Base-by-base conservation (phyloP, 208 protist species). In the Acanthamoeba castellanii region DNA sequence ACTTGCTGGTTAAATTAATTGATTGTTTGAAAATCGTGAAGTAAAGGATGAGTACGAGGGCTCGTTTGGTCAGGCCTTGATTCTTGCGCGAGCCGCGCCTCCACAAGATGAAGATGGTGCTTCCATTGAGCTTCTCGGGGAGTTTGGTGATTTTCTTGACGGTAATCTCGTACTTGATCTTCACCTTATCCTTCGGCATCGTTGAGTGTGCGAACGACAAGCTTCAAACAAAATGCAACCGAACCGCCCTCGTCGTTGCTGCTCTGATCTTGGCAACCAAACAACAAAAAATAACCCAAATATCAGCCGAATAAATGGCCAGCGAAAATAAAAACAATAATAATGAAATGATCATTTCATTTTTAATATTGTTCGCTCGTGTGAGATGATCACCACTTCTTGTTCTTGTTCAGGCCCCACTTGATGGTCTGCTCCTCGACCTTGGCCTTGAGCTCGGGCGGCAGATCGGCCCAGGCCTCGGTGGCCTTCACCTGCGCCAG, bases 41-140 rank as follows among this genome's bases (percentile, higher is more conserved):
- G 70, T 14, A 13, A 85, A 25, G 37, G 14, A 4, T 6, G 3
- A 16, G 76, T 85, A 94, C 89, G 18, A 94, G 89, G 0, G 89
- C 89, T n/a, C 89, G 37, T 42, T 94, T 94, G 59, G 89, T 94
- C 32, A 94, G 89, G 13, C 89, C 89, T 42, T 52, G 55, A 57
- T 94, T 94, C 66, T 94, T 94, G n/a, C 68, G 37, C 45, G 89
- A 94, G 37, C 89, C 89, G 22, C 89, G 61, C 30, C 89, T 22
- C 89, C 89, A 94, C n/a, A 81, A 22, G 37, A 94, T 32, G 68
- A 94, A 94, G 30, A 94, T 42, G 20, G 89, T 94, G 68, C 89
- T 82, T n/a, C 89, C 89, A 59, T 94, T 94, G 14, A 94, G 47
- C 89, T 94, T 94, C 27, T 94, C 89, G 11, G 89, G 89, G 13